A percentile compares a stretch with the other conserved stretches of the same genome.
Conservation (phyloP, 768 basidiomycete species). For the Amanita rubescens region DNA sequence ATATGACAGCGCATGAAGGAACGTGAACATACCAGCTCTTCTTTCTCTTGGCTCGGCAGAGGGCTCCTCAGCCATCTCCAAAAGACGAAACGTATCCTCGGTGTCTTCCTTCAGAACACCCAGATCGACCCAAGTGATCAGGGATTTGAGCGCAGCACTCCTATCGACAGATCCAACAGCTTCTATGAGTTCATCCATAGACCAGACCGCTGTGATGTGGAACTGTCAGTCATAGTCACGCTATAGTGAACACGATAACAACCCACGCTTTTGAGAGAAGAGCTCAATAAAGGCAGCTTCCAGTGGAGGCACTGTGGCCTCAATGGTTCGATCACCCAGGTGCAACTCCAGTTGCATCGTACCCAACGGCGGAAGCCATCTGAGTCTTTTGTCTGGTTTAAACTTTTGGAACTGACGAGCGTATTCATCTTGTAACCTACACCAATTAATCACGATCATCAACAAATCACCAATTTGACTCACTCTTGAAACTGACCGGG, state of each 20-base stretch:
- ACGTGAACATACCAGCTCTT: slow-evolving; percentile 16
- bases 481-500: slow-evolving; percentile 82
- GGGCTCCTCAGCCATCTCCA: slow-evolving; percentile 55
- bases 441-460: neutral
- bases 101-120: slow-evolving; percentile 70
- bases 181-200: slow-evolving; percentile 56
- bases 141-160: slow-evolving; percentile 59
- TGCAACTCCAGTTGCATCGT: slow-evolving; percentile 76
- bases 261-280: slow-evolving; percentile 63
- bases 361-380: slow-evolving; percentile 87
- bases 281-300: slow-evolving; percentile 90
- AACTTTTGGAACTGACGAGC: slow-evolving; percentile 69
- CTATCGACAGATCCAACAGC: slow-evolving; percentile 61
- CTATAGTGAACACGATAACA: neutral
- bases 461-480: slow-evolving; percentile 16
- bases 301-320: slow-evolving; percentile 72
- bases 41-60: slow-evolving; percentile 17
- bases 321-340: slow-evolving; percentile 71
- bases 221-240: neutral
- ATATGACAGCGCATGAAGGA: neutral
- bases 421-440: slow-evolving; percentile 70
- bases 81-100: slow-evolving; percentile 52
- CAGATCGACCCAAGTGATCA: slow-evolving; percentile 78
- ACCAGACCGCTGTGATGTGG: slow-evolving; percentile 53
- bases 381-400: slow-evolving; percentile 89